Evolutionary conservation across 139 green algal species (phyloP).

Genomic region (Chlorella vulgaris): DNA sequence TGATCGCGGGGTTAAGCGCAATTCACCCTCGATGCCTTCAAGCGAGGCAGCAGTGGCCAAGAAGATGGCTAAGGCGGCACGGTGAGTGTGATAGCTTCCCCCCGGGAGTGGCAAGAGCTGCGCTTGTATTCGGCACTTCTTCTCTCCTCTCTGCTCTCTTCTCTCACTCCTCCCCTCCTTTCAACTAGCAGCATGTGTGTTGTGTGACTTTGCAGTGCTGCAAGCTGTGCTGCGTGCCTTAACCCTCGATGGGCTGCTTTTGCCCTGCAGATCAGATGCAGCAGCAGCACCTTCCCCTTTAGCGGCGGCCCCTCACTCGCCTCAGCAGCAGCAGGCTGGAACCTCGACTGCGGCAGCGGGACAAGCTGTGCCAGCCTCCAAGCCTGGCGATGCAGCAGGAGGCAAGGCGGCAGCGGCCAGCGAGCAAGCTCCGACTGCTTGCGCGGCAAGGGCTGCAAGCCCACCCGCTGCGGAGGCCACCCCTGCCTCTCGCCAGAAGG

Average conservation of each 20-base stretch:
- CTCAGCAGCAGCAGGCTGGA: constrained; percentile 4
- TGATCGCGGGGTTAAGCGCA: constrained; percentile 14
- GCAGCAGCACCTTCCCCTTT: neutral
- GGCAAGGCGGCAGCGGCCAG: neutral
- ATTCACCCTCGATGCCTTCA: neutral
- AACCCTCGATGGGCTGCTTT: no score
- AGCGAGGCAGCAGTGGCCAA: neutral
- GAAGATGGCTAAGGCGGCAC: constrained; percentile 4
- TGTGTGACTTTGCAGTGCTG: no score
- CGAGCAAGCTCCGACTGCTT: neutral
- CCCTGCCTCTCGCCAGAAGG: neutral
- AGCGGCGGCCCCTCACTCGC: neutral
- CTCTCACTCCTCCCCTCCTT: no score
- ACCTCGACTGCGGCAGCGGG: neutral
- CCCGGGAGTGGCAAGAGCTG: neutral
- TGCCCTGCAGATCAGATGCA: no score
- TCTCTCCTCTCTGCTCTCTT: no score
- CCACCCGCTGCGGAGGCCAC: neutral
- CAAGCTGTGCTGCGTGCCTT: no score
- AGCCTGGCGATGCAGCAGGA: no score
- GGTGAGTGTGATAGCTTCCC: neutral
- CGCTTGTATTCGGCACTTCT: neutral
- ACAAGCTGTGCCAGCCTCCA: neutral
- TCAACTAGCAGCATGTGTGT: no score
- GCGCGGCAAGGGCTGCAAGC: neutral